Conservation (phyloP, 2,329 filamentous ascomycete genomes). For the Mycosphaerella sp. region DNA sequence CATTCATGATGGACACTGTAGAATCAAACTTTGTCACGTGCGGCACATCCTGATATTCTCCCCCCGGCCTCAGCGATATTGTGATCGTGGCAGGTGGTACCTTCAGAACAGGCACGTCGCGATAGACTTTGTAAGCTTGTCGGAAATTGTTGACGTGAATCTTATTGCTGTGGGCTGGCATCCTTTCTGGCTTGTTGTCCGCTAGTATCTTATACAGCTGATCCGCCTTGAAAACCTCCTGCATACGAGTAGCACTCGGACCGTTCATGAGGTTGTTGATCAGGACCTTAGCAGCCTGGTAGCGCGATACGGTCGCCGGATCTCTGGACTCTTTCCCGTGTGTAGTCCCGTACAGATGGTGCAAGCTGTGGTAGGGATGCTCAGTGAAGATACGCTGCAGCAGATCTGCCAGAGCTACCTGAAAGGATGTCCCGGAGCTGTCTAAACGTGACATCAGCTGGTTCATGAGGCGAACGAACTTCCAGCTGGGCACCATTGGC, state of each 20-base stretch:
- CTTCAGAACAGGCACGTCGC: slow-evolving; percentile 47
- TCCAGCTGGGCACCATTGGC: slow-evolving; percentile 71
- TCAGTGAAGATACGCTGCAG: slow-evolving; percentile 81
- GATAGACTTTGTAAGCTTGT: slow-evolving; percentile 57
- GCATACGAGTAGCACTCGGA: slow-evolving; percentile 56
- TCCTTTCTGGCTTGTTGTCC: slow-evolving; percentile 50
- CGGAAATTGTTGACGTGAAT: slow-evolving; percentile 57
- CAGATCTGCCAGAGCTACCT: slow-evolving; percentile 64
- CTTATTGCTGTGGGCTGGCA: slow-evolving; percentile 29
- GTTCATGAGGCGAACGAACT: slow-evolving; percentile 90
- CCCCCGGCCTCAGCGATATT: slow-evolving; percentile 64
- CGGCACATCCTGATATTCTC: slow-evolving; percentile 71
- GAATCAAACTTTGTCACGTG: slow-evolving; percentile 65
- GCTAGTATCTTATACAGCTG: slow-evolving; percentile 59
- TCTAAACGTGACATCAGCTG: slow-evolving; percentile 91
- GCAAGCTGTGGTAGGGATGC: slow-evolving; percentile 95
- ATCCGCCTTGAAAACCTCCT: slow-evolving; percentile 66
- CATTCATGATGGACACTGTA: slow-evolving; percentile 76
- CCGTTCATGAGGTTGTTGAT: slow-evolving; percentile 54
- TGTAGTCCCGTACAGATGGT: slow-evolving; percentile 75
- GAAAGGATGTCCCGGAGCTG: slow-evolving; percentile 63
- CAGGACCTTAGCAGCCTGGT: slow-evolving; percentile 64
- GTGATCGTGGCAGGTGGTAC: slow-evolving; percentile 88
- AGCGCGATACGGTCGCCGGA: slow-evolving; percentile 64
- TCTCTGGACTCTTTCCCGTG: slow-evolving; percentile 58